Conservation (phyloP, 345 rosid genomes). For the Pistacia integerrima region DNA sequence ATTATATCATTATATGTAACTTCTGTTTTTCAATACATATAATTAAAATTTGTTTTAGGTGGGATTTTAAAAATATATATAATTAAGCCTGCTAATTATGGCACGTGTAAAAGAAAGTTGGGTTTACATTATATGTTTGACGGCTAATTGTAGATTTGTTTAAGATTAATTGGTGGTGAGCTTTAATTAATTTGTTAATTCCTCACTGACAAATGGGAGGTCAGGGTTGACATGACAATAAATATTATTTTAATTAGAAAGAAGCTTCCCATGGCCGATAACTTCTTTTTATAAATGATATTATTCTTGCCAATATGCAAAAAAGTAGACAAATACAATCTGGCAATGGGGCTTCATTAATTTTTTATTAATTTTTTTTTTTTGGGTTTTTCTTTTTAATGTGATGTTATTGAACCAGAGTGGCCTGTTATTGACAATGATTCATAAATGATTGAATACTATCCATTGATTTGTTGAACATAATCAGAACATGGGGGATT, state of each 20-base stretch:
- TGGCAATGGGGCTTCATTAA: conserved; percentile 6
- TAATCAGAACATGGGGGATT: too few relatives aligned
- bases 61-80: not conserved
- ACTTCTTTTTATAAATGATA: not conserved
- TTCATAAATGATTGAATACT: conserved; percentile 22
- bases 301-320: not conserved
- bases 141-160: not conserved
- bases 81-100: conserved; percentile 11
- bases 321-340: not conserved
- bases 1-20: not conserved
- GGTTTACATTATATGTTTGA: not conserved
- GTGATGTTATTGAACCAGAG: too few relatives aligned
- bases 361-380: not conserved
- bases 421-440: conserved; percentile 17
- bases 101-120: conserved; percentile 13
- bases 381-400: too few relatives aligned
- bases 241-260: not conserved
- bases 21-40: not conserved
- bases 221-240: conserved; percentile 14
- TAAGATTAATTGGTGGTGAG: conserved; percentile 4
- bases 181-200: not conserved
- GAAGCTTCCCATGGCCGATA: not conserved
- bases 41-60: not conserved
- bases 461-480: not conserved
- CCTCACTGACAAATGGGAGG: conserved; percentile 4